Evolutionary conservation across 768 basidiomycete species (phyloP).

Genomic region (Rhodocollybia butyracea): DNA sequence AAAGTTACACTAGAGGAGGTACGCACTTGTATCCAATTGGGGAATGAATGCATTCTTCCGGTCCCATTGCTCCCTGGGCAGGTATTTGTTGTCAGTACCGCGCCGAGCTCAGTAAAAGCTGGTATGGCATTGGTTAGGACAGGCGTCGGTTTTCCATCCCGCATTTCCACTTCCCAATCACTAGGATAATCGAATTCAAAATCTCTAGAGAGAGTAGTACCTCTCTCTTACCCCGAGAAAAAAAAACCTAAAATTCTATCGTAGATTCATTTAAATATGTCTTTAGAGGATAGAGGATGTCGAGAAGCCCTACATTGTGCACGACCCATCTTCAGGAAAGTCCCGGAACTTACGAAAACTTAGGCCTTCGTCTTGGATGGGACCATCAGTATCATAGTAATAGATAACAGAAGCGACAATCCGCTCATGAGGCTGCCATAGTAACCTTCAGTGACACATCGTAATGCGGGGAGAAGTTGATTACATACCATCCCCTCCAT

Average conservation of each 20-base stretch:
- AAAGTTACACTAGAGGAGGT: background rate
- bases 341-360: conserved; percentile 17
- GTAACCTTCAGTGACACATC: background rate
- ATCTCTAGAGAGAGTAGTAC: background rate
- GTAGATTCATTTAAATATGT: no score
- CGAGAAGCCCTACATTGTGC: conserved; percentile 59
- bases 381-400: conserved; percentile 12
- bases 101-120: background rate
- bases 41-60: background rate
- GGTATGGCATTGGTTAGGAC: background rate
- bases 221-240: no score
- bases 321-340: conserved; percentile 47
- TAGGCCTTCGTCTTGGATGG: conserved; percentile 8
- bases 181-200: background rate
- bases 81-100: background rate
- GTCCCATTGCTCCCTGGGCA: background rate
- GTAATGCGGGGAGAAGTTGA: conserved; percentile 4
- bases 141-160: background rate
- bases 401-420: conserved; percentile 14
- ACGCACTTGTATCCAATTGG: background rate
- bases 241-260: background rate
- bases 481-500: no score
- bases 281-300: no score
- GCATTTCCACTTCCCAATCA: background rate
- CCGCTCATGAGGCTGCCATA: conserved; percentile 15